A percentile compares a stretch with the other conserved stretches of the same genome.
Evolutionary conservation across 2,329 filamentous ascomycete species (phyloP).

Genomic region (Endoconidiophora laricicola): DNA sequence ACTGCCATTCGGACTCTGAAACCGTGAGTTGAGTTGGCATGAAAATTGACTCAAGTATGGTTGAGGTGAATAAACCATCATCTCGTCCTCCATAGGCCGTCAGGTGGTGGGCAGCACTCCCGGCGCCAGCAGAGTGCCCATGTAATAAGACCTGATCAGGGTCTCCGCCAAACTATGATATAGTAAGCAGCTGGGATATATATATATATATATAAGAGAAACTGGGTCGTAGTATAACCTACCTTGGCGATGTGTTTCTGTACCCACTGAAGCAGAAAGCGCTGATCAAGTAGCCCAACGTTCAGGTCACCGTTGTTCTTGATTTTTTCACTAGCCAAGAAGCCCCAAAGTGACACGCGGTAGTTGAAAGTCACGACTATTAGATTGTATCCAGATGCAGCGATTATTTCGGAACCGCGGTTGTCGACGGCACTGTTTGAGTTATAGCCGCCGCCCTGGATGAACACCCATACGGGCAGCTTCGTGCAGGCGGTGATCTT

Average conservation of each 20-base stretch:
- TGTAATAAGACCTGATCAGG: conserved; percentile 27
- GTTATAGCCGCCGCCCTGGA: conserved; percentile 31
- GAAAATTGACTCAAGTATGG: conserved; percentile 31
- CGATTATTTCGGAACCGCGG: conserved; percentile 24
- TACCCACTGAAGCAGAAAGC: conserved; percentile 33
- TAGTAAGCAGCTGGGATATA: not conserved
- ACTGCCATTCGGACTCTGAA: conserved; percentile 31
- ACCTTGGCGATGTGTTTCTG: conserved; percentile 36
- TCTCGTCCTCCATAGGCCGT: conserved; percentile 29
- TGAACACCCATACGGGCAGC: conserved; percentile 24
- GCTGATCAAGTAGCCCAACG: conserved; percentile 31
- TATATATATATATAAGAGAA: not conserved
- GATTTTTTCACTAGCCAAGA: conserved; percentile 26
- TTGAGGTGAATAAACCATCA: conserved; percentile 29
- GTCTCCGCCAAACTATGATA: conserved; percentile 27
- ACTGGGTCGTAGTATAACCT: not conserved
- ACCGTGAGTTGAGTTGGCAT: conserved; percentile 31
- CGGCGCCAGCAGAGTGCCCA: conserved; percentile 28
- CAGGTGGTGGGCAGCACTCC: conserved; percentile 32
- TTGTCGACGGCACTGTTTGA: conserved; percentile 28
- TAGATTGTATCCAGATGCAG: conserved; percentile 21
- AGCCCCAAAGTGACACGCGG: conserved; percentile 30
- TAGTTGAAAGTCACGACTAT: conserved; percentile 31
- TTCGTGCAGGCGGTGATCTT: conserved; percentile 17
- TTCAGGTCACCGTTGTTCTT: conserved; percentile 19